Evolutionary conservation across 2,329 filamentous ascomycete genomes (phyloP).

Genomic region (Tothia fuscella): DNA sequence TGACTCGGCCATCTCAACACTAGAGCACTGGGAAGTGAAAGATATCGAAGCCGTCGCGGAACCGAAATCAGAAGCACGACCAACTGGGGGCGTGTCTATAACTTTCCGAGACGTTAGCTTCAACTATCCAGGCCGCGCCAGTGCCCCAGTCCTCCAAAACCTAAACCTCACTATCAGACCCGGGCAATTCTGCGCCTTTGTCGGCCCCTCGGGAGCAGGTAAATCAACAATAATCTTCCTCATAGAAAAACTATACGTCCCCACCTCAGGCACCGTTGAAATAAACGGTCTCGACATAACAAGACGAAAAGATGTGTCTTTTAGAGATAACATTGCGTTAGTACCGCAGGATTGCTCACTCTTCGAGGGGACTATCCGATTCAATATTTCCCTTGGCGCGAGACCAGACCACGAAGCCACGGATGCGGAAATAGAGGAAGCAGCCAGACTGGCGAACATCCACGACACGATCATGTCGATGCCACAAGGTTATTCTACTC

Average conservation of each 20-base stretch:
- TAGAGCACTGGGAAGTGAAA: not conserved
- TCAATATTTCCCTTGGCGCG: slow-evolving; percentile 32
- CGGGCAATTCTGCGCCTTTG: slow-evolving; percentile 51
- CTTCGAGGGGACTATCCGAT: slow-evolving; percentile 31
- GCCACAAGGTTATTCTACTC: slow-evolving; percentile 35
- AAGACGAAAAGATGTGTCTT: slow-evolving; percentile 22
- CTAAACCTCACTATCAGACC: slow-evolving; percentile 45
- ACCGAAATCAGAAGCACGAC: not conserved
- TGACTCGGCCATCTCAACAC: slow-evolving; percentile 4
- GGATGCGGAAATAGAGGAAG: slow-evolving; percentile 21
- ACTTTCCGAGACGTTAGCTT: slow-evolving; percentile 50
- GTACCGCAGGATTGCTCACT: slow-evolving; percentile 36
- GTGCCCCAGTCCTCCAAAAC: slow-evolving; percentile 43
- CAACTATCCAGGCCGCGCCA: slow-evolving; percentile 51
- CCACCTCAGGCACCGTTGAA: slow-evolving; percentile 36
- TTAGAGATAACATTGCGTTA: slow-evolving; percentile 29
- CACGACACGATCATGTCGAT: slow-evolving; percentile 32
- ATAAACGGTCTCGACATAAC: slow-evolving; percentile 42
- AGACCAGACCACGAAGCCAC: slow-evolving; percentile 18
- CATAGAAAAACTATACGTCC: slow-evolving; percentile 43
- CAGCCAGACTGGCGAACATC: slow-evolving; percentile 31
- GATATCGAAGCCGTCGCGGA: slow-evolving; percentile 22
- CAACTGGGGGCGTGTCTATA: slow-evolving; percentile 26
- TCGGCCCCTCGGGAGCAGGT: slow-evolving; percentile 34
- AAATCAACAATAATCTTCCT: slow-evolving; percentile 29